Conservation (phyloP, 2,329 filamentous ascomycete genomes). For the Aspergillus sp. region DNA sequence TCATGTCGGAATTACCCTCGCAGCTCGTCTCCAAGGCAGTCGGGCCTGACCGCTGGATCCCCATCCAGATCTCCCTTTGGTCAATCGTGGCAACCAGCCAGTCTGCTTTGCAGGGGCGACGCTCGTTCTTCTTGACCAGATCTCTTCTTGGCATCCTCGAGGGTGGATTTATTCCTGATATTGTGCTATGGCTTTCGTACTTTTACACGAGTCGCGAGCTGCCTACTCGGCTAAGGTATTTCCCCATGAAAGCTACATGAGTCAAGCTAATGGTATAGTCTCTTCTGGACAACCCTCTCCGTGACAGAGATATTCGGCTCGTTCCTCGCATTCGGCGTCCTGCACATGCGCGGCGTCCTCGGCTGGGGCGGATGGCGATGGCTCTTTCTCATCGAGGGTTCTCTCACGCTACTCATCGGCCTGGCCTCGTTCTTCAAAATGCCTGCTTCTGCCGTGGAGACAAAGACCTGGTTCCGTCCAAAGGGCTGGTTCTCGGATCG, state of each 20-base stretch:
- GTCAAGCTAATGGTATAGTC: constrained; percentile 40
- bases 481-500: constrained; percentile 65
- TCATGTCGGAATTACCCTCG: constrained; percentile 60
- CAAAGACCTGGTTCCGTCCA: constrained; percentile 58
- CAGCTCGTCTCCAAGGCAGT: constrained; percentile 61
- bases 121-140: constrained; percentile 44
- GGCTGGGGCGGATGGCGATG: constrained; percentile 50
- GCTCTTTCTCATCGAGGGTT: constrained; percentile 62
- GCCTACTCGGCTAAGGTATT: constrained; percentile 57
- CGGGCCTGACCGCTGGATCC: constrained; percentile 61
- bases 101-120: constrained; percentile 49
- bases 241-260: neutral
- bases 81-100: constrained; percentile 54
- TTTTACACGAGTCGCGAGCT: constrained; percentile 72
- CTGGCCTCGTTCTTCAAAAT: constrained; percentile 60
- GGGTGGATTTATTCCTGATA: constrained; percentile 66
- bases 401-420: constrained; percentile 59
- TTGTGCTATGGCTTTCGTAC: constrained; percentile 66
- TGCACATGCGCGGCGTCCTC: constrained; percentile 39
- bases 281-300: constrained; percentile 69
- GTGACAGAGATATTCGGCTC: constrained; percentile 40
- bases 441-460: constrained; percentile 58
- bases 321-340: constrained; percentile 42
- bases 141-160: constrained; percentile 49
- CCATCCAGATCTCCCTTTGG: constrained; percentile 58